Percentiles rank a stretch among this genome's conserved stretches.
Evolutionary conservation across 2,329 filamentous ascomycete genomes (phyloP).

Genomic region (Colletotrichum endophyticum): DNA sequence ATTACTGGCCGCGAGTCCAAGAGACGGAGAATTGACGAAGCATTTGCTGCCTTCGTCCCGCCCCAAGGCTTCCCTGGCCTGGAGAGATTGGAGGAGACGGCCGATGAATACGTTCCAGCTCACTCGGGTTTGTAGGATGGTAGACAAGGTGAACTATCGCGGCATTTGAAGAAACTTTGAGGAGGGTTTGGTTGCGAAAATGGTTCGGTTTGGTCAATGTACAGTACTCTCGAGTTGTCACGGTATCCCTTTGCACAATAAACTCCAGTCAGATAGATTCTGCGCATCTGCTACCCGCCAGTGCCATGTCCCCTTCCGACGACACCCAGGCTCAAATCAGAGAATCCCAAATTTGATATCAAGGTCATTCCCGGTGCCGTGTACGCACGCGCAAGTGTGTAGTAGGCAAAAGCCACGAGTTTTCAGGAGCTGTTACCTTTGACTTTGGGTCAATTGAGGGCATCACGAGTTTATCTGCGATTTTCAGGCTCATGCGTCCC

Average conservation of each 20-base stretch:
- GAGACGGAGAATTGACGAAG: background rate
- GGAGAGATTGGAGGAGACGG: background rate
- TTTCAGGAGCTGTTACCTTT: background rate
- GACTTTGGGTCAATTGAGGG: background rate
- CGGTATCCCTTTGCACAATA: background rate
- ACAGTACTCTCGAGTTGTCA: background rate
- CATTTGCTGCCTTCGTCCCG: background rate
- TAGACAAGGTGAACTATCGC: background rate
- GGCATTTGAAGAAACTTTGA: background rate
- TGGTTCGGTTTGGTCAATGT: background rate
- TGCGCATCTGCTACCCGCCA: background rate
- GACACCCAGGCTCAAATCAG: background rate
- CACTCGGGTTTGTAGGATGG: background rate
- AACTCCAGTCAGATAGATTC: background rate
- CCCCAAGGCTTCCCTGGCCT: background rate
- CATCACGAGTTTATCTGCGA: background rate
- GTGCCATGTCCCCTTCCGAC: background rate
- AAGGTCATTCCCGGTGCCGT: no score
- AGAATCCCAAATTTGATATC: background rate
- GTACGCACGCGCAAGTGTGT: background rate
- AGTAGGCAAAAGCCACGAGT: background rate
- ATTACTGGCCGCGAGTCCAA: background rate
- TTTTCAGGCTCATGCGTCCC: background rate
- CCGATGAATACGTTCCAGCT: background rate
- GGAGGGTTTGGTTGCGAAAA: background rate